phyloP scores from a whole-genome alignment of 108 stramenopile species.

The Conticribra weissflogii region DNA sequence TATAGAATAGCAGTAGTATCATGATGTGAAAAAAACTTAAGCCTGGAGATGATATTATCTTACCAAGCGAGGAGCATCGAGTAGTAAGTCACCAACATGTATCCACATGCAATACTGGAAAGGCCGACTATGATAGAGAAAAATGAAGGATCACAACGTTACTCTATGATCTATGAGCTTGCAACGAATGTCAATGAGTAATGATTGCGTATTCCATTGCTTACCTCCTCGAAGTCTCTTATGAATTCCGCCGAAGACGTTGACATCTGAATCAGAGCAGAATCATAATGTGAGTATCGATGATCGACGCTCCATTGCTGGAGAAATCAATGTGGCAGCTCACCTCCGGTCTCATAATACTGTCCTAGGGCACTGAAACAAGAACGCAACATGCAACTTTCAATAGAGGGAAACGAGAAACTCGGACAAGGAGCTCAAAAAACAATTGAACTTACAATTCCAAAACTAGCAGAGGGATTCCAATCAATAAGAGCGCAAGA shows the following conservation, averaged over 20 bases:
- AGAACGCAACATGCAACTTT: too few species aligned
- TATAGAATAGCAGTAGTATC: too few species aligned
- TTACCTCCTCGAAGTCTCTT: slow-evolving; percentile 51
- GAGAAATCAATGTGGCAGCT: neutral
- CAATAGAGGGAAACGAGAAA: neutral
- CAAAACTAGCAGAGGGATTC: slow-evolving; percentile 58
- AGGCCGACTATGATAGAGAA: too few species aligned
- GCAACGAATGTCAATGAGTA: too few species aligned
- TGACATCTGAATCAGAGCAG: slow-evolving; percentile 28
- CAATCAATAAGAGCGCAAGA: slow-evolving; percentile 62
- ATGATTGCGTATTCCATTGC: too few species aligned
- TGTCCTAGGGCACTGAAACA: slow-evolving; percentile 50
- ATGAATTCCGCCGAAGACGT: slow-evolving; percentile 64
- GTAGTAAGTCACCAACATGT: slow-evolving; percentile 61
- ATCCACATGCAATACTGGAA: slow-evolving; percentile 43
- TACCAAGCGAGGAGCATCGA: slow-evolving; percentile 44
- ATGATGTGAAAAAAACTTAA: too few species aligned
- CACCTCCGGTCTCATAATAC: slow-evolving; percentile 45
- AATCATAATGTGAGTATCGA: neutral
- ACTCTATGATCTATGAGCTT: too few species aligned
- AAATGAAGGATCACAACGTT: too few species aligned
- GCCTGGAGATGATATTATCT: too few species aligned
- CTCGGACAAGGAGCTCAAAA: neutral
- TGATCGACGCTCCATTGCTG: neutral
- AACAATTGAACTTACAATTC: slow-evolving; percentile 36